Conservation (phyloP, 179 eudicot genomes). For the Vitellaria paradoxa region DNA sequence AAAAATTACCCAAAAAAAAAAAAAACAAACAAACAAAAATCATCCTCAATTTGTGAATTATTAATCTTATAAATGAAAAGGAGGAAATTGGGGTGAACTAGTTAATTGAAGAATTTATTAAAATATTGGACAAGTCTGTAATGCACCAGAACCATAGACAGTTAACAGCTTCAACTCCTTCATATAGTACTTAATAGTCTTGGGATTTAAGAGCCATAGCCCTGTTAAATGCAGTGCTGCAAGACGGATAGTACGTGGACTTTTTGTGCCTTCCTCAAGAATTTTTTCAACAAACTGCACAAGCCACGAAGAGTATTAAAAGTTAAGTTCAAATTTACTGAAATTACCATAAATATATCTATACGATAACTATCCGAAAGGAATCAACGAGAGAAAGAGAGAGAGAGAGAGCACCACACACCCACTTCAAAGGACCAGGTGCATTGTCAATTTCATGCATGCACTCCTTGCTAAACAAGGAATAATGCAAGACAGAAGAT, state of each 20-base stretch:
- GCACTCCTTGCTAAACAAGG: slow-evolving; percentile 53
- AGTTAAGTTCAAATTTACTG: background rate
- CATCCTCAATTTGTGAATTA: background rate
- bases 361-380: background rate
- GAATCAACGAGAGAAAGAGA: background rate
- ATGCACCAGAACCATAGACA: slow-evolving; percentile 89
- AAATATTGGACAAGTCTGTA: background rate
- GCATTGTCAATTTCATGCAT: slow-evolving; percentile 70
- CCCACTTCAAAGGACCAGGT: slow-evolving; percentile 96
- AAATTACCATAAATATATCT: background rate
- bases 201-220: slow-evolving; percentile 74
- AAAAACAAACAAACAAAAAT: background rate
- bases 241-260: slow-evolving; percentile 98
- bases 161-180: slow-evolving; percentile 84
- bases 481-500: slow-evolving; percentile 81
- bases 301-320: slow-evolving; percentile 12
- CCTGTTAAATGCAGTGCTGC: slow-evolving; percentile 94
- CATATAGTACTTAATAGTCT: slow-evolving; percentile 62
- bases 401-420: slow-evolving; percentile 29
- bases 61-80: background rate
- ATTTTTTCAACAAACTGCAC: slow-evolving; percentile 77
- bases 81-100: slow-evolving; percentile 5
- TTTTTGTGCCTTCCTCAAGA: slow-evolving; percentile 89
- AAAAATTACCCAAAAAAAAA: background rate
- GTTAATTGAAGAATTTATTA: background rate